Evolutionary conservation across 1,139 yeast species (phyloP), one percentile per base, ranked within the genome.

Genomic region (Candida sp.): DNA sequence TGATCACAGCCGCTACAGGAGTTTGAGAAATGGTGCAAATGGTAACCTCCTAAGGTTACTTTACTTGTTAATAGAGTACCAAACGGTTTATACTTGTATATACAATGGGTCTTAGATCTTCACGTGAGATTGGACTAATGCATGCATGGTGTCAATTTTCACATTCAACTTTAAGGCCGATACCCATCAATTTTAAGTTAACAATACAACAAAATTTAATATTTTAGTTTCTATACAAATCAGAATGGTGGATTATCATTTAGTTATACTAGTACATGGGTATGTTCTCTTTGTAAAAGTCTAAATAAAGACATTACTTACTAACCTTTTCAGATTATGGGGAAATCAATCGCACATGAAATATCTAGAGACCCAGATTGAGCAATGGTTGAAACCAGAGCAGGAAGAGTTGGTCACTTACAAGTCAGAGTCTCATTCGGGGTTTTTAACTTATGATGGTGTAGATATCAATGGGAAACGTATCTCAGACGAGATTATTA

Each of bases 381-480:
- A 56, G 29, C 56, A 58, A 27, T 47, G 59, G 40, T 33, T 52
- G 36, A 27, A 40, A 5, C 11, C 36, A 1, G 43, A 49, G 46
- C 45, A 60, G 7, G 72, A 70, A 40, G 56, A 62, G 39, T 53
- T 85, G 2, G 61, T 75, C 0, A 75, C 83, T 8, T 79, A 83
- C 55, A 72, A 80, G 38, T 76, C 93, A 0, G 76, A 76, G 21
- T 73, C 84, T 9, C 88, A 85, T 57, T 76, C 82, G 19, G 79
- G 80, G 5, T 86, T 81, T 58, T 75, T 79, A 54, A 88, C 96
- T 2, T 84, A 87, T 54, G 96, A 88, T 56, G 96, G 96, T 1
- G 81, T 88, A 30, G 96, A 87, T 53, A 81, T 88, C 35, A 87
- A 93, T 58, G 96, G 96, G 1, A 72, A 81, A 45, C 68, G 96